Evolutionary conservation across 2,329 filamentous ascomycete genomes (phyloP), one percentile per base, ranked within the genome.

Genomic region (Trichoderma atrobrunneum): DNA sequence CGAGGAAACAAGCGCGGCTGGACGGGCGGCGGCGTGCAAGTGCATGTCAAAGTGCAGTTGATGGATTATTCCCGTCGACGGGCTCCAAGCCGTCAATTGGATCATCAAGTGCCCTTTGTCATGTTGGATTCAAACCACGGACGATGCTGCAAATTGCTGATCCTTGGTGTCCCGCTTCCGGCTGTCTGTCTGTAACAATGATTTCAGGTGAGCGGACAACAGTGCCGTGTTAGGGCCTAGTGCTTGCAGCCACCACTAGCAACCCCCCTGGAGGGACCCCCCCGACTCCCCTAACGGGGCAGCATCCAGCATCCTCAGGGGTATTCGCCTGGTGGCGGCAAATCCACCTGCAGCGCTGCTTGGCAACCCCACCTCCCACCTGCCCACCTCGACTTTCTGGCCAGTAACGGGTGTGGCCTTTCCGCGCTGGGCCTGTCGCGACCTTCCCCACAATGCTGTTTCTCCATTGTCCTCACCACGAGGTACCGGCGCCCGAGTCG

Each of bases 391-490:
- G 32, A 36, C 60, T 54, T 60, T 60, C 36, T 68, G 57, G 57
- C 66, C 71, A 70, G 68, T 67, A 54, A 43, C 71, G 71, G 71
- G 60, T 66, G 67, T 28, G 71, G 71, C 65, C 51, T 70, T 70
- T 72, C 66, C 71, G 59, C 65, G 51, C 65, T 63, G 64, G 71
- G 30, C 60, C 70, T 65, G 70, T 68, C 70, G 70, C 70, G 64
- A 59, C 64, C 59, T 72, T 72, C 70, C 70, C 70, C 70, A 72
- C 70, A 72, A 64, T 30, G 39, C 57, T 72, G 70, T 72, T 72
- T 72, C 70, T 72, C 70, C 70, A 72, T 72, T 54, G 64, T 57
- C 61, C 64, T 68, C 64, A 72, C 64, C 24, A 24, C 39, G 57
- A 28, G 56, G 39, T 70, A 70, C 66, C 28, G 12, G 39, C 12